Conservation (phyloP, 257 asterid species). For the Solanum sitiens region DNA sequence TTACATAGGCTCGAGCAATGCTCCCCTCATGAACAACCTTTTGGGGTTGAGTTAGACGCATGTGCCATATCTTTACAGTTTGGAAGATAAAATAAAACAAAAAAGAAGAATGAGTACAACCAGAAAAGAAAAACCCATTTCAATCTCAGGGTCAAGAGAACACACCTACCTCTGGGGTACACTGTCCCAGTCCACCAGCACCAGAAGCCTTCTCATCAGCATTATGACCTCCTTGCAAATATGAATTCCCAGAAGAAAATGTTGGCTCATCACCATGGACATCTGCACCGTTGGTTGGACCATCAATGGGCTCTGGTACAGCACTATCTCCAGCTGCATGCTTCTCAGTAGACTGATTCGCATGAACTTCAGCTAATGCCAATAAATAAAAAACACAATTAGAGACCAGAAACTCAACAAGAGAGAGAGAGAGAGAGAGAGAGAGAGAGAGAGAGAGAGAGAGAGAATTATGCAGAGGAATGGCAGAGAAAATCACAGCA, state of each 20-base stretch:
- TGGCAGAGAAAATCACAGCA: background rate
- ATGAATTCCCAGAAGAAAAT: constrained; percentile 74
- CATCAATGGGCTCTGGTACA: constrained; percentile 18
- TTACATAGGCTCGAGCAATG: background rate
- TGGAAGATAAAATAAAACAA: background rate
- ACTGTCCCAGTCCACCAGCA: constrained; percentile 81
- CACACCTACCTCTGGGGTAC: constrained; percentile 74
- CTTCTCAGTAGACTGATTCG: constrained; percentile 18
- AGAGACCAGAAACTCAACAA: background rate
- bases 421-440: background rate
- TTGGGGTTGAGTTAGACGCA: background rate
- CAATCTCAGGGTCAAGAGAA: background rate
- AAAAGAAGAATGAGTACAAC: background rate
- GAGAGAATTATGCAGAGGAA: background rate
- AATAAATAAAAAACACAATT: background rate
- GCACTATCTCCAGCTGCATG: constrained; percentile 21
- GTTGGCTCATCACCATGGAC: constrained; percentile 40
- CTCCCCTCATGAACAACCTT: background rate
- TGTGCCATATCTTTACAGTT: background rate
- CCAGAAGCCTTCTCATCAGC: constrained; percentile 38
- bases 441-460: background rate
- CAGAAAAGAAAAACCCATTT: background rate
- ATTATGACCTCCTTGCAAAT: constrained; percentile 45
- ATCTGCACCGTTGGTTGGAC: constrained; percentile 36
- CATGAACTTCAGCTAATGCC: constrained; percentile 21